These are phyloP conservation scores for Fremontodendron californicum DNA, from an alignment of 345 rosid species.

Conservation along the genomic window DNA sequence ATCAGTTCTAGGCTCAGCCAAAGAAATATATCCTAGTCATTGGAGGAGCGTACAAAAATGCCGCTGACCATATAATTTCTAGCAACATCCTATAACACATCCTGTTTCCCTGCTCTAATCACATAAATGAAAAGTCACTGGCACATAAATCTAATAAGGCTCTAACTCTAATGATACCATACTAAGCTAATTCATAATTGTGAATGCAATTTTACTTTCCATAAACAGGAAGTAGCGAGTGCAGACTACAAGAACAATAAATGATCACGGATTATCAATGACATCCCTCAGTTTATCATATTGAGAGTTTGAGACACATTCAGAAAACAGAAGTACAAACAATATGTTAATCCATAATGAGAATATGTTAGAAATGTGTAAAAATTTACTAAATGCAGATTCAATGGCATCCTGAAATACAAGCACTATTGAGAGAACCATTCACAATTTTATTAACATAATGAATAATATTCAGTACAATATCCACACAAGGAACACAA, in stretches of 20 bases:
- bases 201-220: neutral
- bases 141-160: neutral
- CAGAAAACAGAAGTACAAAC: neutral
- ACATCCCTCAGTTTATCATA: neutral
- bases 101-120: neutral
- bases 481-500: constrained; percentile 19
- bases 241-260: neutral
- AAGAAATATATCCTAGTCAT: neutral
- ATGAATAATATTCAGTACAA: constrained; percentile 18
- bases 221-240: neutral
- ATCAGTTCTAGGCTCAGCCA: neutral
- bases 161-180: neutral
- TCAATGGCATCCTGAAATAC: neutral
- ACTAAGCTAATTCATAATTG: neutral
- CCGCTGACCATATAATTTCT: neutral
- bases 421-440: constrained; percentile 9
- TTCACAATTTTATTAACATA: constrained; percentile 27
- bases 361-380: neutral
- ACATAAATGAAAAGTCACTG: neutral
- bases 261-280: neutral
- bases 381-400: neutral
- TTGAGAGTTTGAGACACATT: neutral
- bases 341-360: neutral
- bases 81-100: neutral
- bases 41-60: neutral